Evolutionary conservation across 306 rosid species (phyloP).

Genomic region (Glycyrrhiza uralensis): DNA sequence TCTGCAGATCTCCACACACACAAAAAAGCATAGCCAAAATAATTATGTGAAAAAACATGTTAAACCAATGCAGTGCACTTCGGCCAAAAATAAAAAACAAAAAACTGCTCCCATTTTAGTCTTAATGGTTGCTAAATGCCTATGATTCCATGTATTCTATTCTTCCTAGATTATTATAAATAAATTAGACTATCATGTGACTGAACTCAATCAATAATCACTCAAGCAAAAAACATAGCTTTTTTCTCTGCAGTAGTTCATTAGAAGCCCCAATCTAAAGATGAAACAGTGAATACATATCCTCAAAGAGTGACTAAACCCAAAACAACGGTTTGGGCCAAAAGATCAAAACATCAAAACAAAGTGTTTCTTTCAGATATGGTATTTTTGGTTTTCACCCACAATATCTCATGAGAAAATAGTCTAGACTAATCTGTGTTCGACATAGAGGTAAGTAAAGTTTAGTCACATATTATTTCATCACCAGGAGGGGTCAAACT

Average conservation of each 20-base stretch:
- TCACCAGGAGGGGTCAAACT: no score
- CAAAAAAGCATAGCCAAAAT: conserved; percentile 3
- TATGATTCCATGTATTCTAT: neutral
- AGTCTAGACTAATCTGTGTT: no score
- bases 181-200: neutral
- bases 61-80: neutral
- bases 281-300: neutral
- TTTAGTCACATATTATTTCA: no score
- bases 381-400: no score
- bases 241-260: neutral
- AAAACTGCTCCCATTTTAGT: neutral
- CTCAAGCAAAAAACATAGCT: neutral
- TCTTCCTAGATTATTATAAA: neutral
- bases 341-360: neutral
- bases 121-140: neutral
- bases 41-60: neutral
- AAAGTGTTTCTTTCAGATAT: neutral
- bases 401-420: no score
- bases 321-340: neutral
- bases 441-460: no score
- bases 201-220: neutral
- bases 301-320: neutral
- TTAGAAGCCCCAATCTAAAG: neutral
- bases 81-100: neutral
- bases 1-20: conserved; percentile 45